Evolutionary conservation across 495 filamentous ascomycete species (phyloP).

Genomic region (Pseudoneurospora amorphoporcata): DNA sequence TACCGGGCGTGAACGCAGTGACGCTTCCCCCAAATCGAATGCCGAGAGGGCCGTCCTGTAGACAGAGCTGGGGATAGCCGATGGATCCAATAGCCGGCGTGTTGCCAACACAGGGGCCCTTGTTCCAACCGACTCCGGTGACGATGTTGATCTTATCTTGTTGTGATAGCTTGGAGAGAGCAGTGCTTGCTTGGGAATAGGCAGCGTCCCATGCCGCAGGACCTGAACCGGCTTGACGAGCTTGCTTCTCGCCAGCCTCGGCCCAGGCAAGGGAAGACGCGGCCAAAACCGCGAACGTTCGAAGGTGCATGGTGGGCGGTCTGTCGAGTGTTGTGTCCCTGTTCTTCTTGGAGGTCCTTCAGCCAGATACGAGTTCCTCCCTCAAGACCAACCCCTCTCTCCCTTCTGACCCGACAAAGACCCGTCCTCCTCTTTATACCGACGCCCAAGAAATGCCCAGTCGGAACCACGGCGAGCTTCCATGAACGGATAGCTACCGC

Average conservation of each 20-base stretch:
- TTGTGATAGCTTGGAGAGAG: slow-evolving; percentile 44
- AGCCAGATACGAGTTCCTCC: neutral
- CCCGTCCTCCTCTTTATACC: slow-evolving; percentile 8
- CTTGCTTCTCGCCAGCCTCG: slow-evolving; percentile 3
- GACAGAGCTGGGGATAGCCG: slow-evolving; percentile 45
- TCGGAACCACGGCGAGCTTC: slow-evolving; percentile 14
- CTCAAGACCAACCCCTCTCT: neutral
- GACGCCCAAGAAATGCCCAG: slow-evolving; percentile 8
- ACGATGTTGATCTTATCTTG: slow-evolving; percentile 53
- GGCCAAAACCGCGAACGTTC: slow-evolving; percentile 2
- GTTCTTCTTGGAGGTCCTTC: neutral
- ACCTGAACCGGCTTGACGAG: slow-evolving; percentile 5
- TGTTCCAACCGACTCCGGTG: slow-evolving; percentile 53
- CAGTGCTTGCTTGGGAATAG: slow-evolving; percentile 44
- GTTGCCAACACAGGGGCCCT: slow-evolving; percentile 59
- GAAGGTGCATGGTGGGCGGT: slow-evolving; percentile 3
- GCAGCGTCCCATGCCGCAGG: slow-evolving; percentile 40
- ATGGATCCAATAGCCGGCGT: slow-evolving; percentile 44
- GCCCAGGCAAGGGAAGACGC: slow-evolving; percentile 4
- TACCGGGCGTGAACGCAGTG: slow-evolving; percentile 38
- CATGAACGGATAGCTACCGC: neutral
- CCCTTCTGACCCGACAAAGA: neutral
- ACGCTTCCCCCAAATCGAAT: slow-evolving; percentile 30
- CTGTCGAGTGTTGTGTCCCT: neutral
- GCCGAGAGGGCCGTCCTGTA: slow-evolving; percentile 50